Evolutionary conservation across 306 rosid genomes (phyloP).

Genomic region (Astragalus membranaceus): DNA sequence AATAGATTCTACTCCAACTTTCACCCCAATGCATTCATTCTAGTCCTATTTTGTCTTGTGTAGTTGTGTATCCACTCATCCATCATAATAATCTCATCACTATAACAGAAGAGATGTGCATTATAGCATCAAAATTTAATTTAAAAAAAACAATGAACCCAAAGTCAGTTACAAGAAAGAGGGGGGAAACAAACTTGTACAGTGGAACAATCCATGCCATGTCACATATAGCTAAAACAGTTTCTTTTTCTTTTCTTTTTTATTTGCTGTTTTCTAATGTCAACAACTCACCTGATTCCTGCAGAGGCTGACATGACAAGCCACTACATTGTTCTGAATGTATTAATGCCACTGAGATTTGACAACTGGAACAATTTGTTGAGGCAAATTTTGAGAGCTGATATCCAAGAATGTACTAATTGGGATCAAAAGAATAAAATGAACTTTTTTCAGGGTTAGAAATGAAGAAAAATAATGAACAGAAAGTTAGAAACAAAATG

Average conservation of each 20-base stretch:
- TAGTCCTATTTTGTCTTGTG: neutral
- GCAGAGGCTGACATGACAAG: neutral
- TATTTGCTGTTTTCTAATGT: neutral
- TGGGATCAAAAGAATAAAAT: neutral
- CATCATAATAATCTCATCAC: neutral
- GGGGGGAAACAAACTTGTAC: neutral
- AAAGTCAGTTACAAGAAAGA: neutral
- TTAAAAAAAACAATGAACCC: neutral
- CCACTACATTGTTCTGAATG: constrained; percentile 3
- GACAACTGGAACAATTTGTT: constrained; percentile 6
- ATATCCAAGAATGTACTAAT: neutral
- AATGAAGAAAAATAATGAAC: neutral
- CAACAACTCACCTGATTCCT: constrained; percentile 1
- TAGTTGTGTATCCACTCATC: neutral
- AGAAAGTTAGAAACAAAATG: neutral
- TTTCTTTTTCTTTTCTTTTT: neutral
- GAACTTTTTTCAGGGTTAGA: neutral
- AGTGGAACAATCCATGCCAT: neutral
- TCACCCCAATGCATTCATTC: neutral
- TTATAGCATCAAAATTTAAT: neutral
- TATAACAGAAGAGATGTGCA: neutral
- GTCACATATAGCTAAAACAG: neutral
- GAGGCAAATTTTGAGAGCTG: neutral
- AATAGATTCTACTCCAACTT: neutral
- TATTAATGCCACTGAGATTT: neutral